Conservation (phyloP, 768 basidiomycete genomes). For the Boletus reticulatus region DNA sequence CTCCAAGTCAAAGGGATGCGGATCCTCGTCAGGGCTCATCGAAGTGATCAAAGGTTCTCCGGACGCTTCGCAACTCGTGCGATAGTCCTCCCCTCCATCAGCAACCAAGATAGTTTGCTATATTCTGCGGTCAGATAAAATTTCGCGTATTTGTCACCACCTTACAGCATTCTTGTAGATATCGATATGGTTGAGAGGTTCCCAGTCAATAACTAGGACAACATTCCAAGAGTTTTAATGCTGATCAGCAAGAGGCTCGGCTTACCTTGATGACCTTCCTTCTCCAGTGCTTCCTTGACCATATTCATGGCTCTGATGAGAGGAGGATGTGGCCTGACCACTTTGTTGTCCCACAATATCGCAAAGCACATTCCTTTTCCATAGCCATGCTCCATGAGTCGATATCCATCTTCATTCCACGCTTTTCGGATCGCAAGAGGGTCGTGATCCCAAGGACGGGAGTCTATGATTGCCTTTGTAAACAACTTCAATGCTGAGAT, state of each 20-base stretch:
- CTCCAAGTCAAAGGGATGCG: slow-evolving; percentile 39
- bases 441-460: slow-evolving; percentile 65
- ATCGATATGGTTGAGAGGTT: slow-evolving; percentile 48
- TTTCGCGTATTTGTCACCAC: not conserved
- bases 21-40: slow-evolving; percentile 34
- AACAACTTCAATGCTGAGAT: slow-evolving; percentile 60
- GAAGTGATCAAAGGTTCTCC: slow-evolving; percentile 44
- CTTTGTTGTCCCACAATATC: slow-evolving; percentile 67
- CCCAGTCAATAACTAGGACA: slow-evolving; percentile 60
- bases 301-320: slow-evolving; percentile 58
- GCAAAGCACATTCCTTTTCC: slow-evolving; percentile 53
- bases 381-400: slow-evolving; percentile 55
- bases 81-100: slow-evolving; percentile 42
- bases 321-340: slow-evolving; percentile 63
- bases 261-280: slow-evolving; percentile 67
- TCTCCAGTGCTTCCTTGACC: slow-evolving; percentile 54
- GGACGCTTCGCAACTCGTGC: slow-evolving; percentile 33
- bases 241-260: not conserved
- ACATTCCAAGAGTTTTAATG: slow-evolving; percentile 4
- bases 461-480: slow-evolving; percentile 36
- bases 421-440: slow-evolving; percentile 54
- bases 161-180: slow-evolving; percentile 29
- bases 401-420: slow-evolving; percentile 62
- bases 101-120: slow-evolving; percentile 39
- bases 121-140: slow-evolving; percentile 1